phyloP scores from a whole-genome alignment of 805 yeast species.

The Cyberlindnera petersonii region DNA sequence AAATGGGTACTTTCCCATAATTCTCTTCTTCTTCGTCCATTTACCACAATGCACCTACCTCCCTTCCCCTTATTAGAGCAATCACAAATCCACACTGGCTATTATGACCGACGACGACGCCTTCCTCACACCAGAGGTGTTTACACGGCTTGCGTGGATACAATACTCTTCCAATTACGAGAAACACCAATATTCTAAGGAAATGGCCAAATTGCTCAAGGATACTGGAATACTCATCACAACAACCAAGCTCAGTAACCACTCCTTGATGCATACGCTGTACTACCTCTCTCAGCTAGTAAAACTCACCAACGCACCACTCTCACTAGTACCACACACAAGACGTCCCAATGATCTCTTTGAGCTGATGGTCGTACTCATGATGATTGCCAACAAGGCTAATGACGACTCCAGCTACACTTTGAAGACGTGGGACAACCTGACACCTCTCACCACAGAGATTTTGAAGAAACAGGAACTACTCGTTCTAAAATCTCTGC shows the following conservation, averaged over 20 bases:
- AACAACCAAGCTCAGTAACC: slow-evolving; percentile 20
- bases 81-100: not conserved
- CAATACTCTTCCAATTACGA: slow-evolving; percentile 9
- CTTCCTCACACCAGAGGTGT: slow-evolving; percentile 8
- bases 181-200: not conserved
- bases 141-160: slow-evolving; percentile 20
- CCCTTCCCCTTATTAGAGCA: too few species aligned
- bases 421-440: slow-evolving; percentile 44
- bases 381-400: slow-evolving; percentile 40
- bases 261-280: slow-evolving; percentile 18
- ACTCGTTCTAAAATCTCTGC: slow-evolving; percentile 18
- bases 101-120: slow-evolving; percentile 1
- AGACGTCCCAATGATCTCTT: slow-evolving; percentile 13
- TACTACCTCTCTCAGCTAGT: slow-evolving; percentile 18
- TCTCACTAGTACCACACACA: slow-evolving; percentile 2
- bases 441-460: slow-evolving; percentile 20
- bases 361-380: slow-evolving; percentile 29
- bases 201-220: not conserved
- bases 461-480: slow-evolving; percentile 20
- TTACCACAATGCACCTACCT: too few species aligned
- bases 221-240: slow-evolving; percentile 16
- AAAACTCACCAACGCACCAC: slow-evolving; percentile 1
- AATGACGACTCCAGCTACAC: slow-evolving; percentile 49
- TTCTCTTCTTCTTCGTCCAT: too few species aligned
- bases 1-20: too few species aligned